phyloP scores from a whole-genome alignment of 192 early-diverging fungal genomes.

The Linnemannia zychae region DNA sequence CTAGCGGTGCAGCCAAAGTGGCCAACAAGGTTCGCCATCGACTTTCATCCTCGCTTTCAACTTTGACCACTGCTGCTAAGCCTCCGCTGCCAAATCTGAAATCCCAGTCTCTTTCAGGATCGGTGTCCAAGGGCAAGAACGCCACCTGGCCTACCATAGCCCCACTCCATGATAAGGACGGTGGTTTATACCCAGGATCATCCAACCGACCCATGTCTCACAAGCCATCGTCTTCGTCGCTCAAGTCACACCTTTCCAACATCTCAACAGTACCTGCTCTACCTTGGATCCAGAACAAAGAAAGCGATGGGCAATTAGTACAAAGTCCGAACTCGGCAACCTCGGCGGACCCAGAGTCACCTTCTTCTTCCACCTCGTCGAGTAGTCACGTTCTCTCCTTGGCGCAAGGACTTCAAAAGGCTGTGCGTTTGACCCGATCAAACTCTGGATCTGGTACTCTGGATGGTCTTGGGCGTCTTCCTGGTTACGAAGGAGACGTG shows the following conservation, averaged over 20 bases:
- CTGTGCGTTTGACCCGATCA: conserved; percentile 5
- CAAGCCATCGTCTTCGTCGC: conserved; percentile 19
- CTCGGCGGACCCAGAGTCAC: conserved; percentile 6
- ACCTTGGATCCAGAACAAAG: not conserved
- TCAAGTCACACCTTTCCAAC: not conserved
- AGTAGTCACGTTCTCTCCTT: conserved; percentile 15
- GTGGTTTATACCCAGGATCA: not conserved
- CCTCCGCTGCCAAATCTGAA: conserved; percentile 38
- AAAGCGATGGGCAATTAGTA: not conserved
- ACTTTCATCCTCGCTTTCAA: conserved; percentile 45
- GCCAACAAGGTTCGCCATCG: conserved; percentile 44
- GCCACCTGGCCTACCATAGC: conserved; percentile 18
- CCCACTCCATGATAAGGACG: not conserved
- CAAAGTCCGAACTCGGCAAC: not conserved
- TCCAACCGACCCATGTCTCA: conserved; percentile 10
- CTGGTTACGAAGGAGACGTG: not conserved
- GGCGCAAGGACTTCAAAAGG: conserved; percentile 44
- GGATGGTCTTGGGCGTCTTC: not conserved
- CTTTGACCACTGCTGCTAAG: conserved; percentile 19
- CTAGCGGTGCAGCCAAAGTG: not conserved
- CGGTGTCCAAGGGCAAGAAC: conserved; percentile 27
- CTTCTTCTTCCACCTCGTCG: conserved; percentile 9
- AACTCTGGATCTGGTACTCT: not conserved
- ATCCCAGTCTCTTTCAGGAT: conserved; percentile 35
- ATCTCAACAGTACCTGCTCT: not conserved